Evolutionary conservation across 179 eudicot species (phyloP).

Genomic region (Silene noctiflora): DNA sequence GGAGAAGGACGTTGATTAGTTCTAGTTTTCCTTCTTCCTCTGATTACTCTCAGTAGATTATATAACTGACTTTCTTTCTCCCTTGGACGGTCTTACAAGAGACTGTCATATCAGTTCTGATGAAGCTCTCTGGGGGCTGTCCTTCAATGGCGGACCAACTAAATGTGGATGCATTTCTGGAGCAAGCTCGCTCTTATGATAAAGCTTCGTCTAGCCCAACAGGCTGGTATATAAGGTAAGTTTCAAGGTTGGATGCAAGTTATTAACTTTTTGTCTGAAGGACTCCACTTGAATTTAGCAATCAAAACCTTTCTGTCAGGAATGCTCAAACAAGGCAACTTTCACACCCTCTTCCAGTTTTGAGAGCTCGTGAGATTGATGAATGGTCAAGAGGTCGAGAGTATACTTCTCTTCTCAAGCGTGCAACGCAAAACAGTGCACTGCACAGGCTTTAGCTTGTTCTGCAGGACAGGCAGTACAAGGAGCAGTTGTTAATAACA

Average conservation of each 20-base stretch:
- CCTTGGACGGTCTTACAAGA: constrained; percentile 45
- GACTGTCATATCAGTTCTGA: constrained; percentile 92
- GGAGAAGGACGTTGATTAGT: too few species aligned
- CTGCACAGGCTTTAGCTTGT: constrained; percentile 33
- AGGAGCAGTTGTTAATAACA: neutral
- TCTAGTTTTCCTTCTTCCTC: too few species aligned
- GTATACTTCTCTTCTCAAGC: constrained; percentile 53
- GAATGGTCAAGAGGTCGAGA: constrained; percentile 93
- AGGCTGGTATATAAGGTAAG: constrained; percentile 93
- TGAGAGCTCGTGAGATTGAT: constrained; percentile 97
- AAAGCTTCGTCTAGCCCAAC: constrained; percentile 85
- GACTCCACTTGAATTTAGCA: neutral
- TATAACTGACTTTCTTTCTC: constrained; percentile 7
- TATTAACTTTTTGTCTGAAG: neutral
- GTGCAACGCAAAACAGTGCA: constrained; percentile 38
- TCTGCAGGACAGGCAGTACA: constrained; percentile 9
- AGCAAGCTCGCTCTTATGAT: constrained; percentile 98
- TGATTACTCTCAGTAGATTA: neutral
- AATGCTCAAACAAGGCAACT: constrained; percentile 98
- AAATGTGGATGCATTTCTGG: constrained; percentile 92
- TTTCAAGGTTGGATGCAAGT: neutral
- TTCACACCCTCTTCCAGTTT: constrained; percentile 96
- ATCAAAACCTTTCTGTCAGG: constrained; percentile 30
- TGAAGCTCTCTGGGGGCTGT: constrained; percentile 99
- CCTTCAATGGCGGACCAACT: constrained; percentile 93